A percentile compares a stretch with the other conserved stretches of the same genome.
Conservation (phyloP, 768 basidiomycete species). For the Clathrus columnatus region DNA sequence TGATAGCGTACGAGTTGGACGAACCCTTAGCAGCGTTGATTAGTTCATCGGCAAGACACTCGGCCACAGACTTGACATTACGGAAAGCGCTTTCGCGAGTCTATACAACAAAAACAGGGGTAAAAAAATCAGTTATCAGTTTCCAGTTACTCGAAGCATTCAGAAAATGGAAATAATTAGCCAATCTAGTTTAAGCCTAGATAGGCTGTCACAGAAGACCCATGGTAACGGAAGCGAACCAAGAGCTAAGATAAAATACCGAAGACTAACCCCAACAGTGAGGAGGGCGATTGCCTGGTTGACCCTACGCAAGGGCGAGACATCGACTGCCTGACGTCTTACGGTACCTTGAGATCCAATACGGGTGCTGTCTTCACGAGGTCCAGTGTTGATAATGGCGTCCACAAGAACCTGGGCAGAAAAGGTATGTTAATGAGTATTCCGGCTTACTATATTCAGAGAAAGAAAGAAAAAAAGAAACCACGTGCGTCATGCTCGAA, state of each 20-base stretch:
- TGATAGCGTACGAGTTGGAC: slow-evolving; percentile 99
- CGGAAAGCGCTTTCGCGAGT: slow-evolving; percentile 99
- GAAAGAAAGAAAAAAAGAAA: neutral
- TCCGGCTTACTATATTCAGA: neutral
- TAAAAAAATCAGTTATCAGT: neutral
- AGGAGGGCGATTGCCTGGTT: slow-evolving; percentile 96
- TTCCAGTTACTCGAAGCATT: neutral
- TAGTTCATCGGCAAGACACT: slow-evolving; percentile 98
- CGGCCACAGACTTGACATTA: slow-evolving; percentile 98
- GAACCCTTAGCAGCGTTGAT: slow-evolving; percentile 99
- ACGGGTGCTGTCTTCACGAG: slow-evolving; percentile 98
- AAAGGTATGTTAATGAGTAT: neutral
- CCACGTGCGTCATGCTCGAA: neutral
- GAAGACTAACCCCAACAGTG: slow-evolving; percentile 84
- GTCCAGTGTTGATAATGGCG: slow-evolving; percentile 99
- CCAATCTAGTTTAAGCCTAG: neutral
- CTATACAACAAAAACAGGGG: slow-evolving; percentile 30
- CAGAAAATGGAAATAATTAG: neutral
- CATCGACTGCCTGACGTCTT: slow-evolving; percentile 98
- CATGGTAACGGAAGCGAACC: slow-evolving; percentile 6
- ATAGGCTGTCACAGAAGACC: neutral
- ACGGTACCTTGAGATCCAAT: slow-evolving; percentile 99
- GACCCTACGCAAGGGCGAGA: slow-evolving; percentile 94
- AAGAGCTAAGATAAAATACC: neutral
- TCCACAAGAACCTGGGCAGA: slow-evolving; percentile 75